Evolutionary conservation across 2,329 filamentous ascomycete genomes (phyloP).

Genomic region (Dendrostoma leiphaemia): DNA sequence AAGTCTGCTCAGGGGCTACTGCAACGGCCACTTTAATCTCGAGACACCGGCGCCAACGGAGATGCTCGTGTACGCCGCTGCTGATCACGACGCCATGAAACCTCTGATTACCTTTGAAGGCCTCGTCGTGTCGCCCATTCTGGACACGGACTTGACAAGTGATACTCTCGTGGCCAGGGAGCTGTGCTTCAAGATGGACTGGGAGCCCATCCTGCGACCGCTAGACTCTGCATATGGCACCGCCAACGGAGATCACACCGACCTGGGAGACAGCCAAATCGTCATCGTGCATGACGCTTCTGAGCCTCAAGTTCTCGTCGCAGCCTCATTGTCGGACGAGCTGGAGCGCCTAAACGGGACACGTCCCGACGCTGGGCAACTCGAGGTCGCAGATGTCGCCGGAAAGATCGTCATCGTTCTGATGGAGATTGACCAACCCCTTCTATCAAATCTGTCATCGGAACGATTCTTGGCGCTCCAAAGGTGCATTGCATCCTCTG

Average conservation of each 20-base stretch:
- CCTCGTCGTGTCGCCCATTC: no score
- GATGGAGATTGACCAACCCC: slow-evolving; percentile 21
- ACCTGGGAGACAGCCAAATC: not conserved
- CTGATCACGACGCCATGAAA: no score
- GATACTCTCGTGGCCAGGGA: slow-evolving; percentile 17
- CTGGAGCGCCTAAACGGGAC: no score
- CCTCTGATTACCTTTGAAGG: no score
- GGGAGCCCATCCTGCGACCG: slow-evolving; percentile 18
- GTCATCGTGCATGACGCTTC: not conserved
- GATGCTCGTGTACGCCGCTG: no score
- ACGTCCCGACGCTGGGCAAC: no score
- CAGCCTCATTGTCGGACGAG: slow-evolving; percentile 7
- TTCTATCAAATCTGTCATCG: slow-evolving; percentile 20
- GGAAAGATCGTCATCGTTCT: slow-evolving; percentile 24
- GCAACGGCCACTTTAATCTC: no score
- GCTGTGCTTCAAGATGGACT: slow-evolving; percentile 26
- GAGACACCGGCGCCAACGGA: no score
- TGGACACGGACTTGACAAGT: no score
- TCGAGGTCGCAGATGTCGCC: no score
- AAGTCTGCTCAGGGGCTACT: no score
- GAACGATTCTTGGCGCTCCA: slow-evolving; percentile 21
- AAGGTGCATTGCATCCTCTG: slow-evolving; percentile 21
- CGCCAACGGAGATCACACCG: not conserved
- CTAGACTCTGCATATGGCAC: no score
- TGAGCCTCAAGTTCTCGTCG: not conserved